phyloP scores from a whole-genome alignment of 331 rosid genomes.

The Malus hybrid region DNA sequence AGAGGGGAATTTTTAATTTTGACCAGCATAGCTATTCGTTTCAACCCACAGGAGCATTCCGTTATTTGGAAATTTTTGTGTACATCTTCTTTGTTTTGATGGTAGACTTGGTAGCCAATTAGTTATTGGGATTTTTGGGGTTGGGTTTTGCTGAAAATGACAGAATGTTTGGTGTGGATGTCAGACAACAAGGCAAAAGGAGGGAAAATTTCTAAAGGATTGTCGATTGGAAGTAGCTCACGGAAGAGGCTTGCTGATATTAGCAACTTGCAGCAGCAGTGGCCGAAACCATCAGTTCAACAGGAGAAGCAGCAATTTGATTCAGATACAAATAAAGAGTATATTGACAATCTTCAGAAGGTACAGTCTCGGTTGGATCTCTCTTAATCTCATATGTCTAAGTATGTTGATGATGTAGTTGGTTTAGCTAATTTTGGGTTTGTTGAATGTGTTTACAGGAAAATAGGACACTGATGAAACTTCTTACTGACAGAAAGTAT shows the following conservation, averaged over 20 bases:
- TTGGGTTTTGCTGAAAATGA: background rate
- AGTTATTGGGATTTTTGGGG: background rate
- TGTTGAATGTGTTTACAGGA: constrained; percentile 42
- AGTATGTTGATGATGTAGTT: background rate
- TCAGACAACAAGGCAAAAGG: constrained; percentile 35
- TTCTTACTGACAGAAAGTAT: constrained; percentile 65
- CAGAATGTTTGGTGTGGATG: constrained; percentile 8
- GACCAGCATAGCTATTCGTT: background rate
- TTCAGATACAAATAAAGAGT: constrained; percentile 20
- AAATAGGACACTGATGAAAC: constrained; percentile 44
- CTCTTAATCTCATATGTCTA: background rate
- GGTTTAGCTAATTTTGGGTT: background rate
- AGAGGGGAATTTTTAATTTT: background rate
- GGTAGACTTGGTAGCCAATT: background rate
- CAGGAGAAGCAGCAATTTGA: constrained; percentile 22
- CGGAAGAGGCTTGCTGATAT: constrained; percentile 60
- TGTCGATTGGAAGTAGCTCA: constrained; percentile 26
- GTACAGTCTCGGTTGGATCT: constrained; percentile 12
- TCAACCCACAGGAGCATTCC: background rate
- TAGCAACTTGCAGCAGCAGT: constrained; percentile 47
- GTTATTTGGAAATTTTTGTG: background rate
- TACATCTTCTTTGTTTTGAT: background rate
- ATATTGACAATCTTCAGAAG: constrained; percentile 42
- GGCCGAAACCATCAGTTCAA: constrained; percentile 7
- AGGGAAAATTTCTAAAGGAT: constrained; percentile 26